phyloP scores from a whole-genome alignment of 208 protist species.

The Leptomonas pyrrhocoris region DNA sequence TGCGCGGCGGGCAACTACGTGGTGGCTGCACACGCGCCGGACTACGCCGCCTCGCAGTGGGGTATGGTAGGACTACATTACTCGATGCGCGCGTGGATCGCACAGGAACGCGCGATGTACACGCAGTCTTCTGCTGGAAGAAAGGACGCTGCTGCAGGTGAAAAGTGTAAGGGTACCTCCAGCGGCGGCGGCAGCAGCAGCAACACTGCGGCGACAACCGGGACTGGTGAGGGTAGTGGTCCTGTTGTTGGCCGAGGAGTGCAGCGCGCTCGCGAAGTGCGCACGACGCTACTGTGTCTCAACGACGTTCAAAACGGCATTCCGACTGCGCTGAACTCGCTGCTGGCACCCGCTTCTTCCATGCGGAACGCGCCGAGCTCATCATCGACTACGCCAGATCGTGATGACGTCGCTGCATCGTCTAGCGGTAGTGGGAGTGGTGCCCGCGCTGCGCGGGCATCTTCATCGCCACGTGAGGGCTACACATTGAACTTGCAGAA shows the following conservation, averaged over 20 bases:
- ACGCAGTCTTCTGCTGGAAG: not conserved
- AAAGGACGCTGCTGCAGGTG: not conserved
- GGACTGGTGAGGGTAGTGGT: not conserved
- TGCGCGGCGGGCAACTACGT: constrained; percentile 28
- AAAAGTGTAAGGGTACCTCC: not conserved
- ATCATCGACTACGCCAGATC: not conserved
- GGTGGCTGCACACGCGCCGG: constrained; percentile 30
- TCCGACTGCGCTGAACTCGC: constrained; percentile 6
- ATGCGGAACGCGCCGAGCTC: not conserved
- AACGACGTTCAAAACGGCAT: constrained; percentile 24
- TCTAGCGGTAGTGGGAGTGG: not conserved
- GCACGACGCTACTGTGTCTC: constrained; percentile 29
- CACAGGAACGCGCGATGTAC: constrained; percentile 19
- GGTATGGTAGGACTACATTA: constrained; percentile 54
- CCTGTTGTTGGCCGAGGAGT: not conserved
- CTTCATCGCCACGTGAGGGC: not conserved
- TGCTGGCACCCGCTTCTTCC: not conserved
- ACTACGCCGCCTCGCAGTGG: constrained; percentile 64
- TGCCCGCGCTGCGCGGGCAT: not conserved
- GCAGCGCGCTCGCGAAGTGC: constrained; percentile 16
- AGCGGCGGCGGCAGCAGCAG: not conserved
- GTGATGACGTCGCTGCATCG: not conserved
- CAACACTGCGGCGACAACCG: not conserved
- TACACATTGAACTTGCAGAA: constrained; percentile 9
- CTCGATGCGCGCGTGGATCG: constrained; percentile 50